Base-by-base conservation (phyloP, 169 alveolate genomes). In the Toxoplasma gondii region DNA sequence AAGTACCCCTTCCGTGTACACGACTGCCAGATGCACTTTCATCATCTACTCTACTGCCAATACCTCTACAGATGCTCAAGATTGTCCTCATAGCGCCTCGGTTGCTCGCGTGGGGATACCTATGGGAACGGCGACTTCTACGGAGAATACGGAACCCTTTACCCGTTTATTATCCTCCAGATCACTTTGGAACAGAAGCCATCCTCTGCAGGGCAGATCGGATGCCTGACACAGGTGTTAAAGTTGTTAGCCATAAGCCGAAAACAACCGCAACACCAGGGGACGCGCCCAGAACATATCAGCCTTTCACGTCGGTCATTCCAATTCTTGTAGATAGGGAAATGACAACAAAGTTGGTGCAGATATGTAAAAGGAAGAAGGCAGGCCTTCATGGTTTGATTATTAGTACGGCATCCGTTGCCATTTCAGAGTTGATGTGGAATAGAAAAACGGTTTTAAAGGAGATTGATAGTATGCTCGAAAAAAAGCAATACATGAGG, bases 371-470 rank as follows among this genome's bases (percentile, higher is more conserved):
- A 53, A 91, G 53, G 31, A 84, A 53, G 49, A 86, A 69, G 81
- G 86, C 90, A 84, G 84, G 92, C 0, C 69, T 93, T 88, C 58
- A 93, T 36, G 95, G 95, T 49, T 84, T 93, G 12, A 80, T 93
- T 38, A 86, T 91, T 38, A 78, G 92, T 24, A 86, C 95, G 7
- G 95, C 95, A 31, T 88, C 95, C 4, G 90, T 86, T 10, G 95
- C 95, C 5, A 88, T 93, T 16, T 93, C 95, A 16, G 84, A 90
- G 69, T 53, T 93, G 95, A 88, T 93, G n/a, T 93, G 95, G 95
- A 1, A 91, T 44, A 64, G 95, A 39, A 41, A 70, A 27, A 67
- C 84, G 2, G 93, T 93, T 27, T 39, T 93, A 88, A 83, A 93
- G 45, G 90, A 82, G 41, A 29, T 82, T 19, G 90, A 82, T 0